phyloP scores from a whole-genome alignment of 805 yeast species.

The Metschnikowia gelsemii region DNA sequence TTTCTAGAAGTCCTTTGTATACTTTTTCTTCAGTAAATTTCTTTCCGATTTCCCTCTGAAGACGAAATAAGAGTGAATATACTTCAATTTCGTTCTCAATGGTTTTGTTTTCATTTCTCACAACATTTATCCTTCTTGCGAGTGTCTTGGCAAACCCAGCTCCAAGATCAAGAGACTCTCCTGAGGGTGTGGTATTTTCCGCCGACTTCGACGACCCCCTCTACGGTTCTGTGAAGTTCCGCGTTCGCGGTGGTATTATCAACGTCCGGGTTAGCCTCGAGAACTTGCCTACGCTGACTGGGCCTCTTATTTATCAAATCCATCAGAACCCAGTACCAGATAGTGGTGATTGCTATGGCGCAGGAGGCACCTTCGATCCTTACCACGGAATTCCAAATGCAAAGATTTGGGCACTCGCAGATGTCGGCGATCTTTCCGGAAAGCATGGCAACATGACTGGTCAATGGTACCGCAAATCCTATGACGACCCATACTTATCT shows the following conservation, averaged over 20 bases:
- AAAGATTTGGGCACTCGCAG: constrained; percentile 55
- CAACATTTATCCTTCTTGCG: constrained; percentile 29
- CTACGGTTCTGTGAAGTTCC: constrained; percentile 24
- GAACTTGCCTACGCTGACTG: constrained; percentile 63
- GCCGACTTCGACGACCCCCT: not conserved
- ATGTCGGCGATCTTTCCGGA: no score
- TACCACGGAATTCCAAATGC: constrained; percentile 49
- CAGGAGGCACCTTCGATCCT: constrained; percentile 62
- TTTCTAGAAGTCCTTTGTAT: no score
- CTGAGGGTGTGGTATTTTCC: not conserved
- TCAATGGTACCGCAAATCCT: constrained; percentile 61
- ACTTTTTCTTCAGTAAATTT: no score
- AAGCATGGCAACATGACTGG: no score
- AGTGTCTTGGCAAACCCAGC: not conserved
- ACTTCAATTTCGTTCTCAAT: no score
- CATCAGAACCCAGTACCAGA: constrained; percentile 55
- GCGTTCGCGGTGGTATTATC: constrained; percentile 48
- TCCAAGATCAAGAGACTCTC: not conserved
- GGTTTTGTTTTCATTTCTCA: not conserved
- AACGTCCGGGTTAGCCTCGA: constrained; percentile 67
- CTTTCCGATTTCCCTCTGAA: constrained; percentile 35
- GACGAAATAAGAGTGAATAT: no score
- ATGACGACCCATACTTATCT: constrained; percentile 63
- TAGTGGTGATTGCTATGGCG: constrained; percentile 50
- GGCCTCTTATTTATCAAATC: constrained; percentile 68